Evolutionary conservation across 2,329 filamentous ascomycete species (phyloP), one percentile per base, ranked within the genome.

Genomic region (Scedosporium dehoogii): DNA sequence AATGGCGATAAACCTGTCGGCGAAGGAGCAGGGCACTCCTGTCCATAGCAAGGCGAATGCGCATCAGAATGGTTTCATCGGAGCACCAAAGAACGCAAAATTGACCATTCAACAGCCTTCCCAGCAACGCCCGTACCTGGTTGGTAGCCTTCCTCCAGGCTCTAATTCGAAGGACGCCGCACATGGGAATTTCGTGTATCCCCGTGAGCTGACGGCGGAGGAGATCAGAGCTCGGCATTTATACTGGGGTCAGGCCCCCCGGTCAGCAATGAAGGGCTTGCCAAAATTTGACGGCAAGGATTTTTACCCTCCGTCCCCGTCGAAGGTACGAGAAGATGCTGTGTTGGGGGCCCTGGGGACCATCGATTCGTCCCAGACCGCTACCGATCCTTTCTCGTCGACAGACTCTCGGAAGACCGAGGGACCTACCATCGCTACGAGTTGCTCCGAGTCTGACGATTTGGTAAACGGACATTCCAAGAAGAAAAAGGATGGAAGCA

Each of bases 241-340:
- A 65, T 87, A 85, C 69, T 87, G 84, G 82, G 83, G 81, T 9
- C 80, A 81, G 53, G 79, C 81, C 16, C 78, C 83, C 51, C 76
- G 73, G 33, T 77, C 79, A 65, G 75, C 77, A 12, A 75, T 80
- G 58, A 76, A 74, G 41, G 81, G 83, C 2, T 73, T 86, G 48
- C 84, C 85, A 41, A 86, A 84, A 70, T 88, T 85, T 67, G 84
- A 87, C 66, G 84, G 85, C 25, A 85, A 84, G 69, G 79, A 86
- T 69, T 87, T 87, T 66, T 87, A 86, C 65, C 82, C 80, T 33
- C 73, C 82, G 3, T 85, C 84, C 0, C 81, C 82, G 1, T 69
- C 72, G 65, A 82, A 81, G 68, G 67, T 72, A 41, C 65, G 64
- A 41, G 62, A 53, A 9, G 27, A 48, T 44, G 33, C 23, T 9